Evolutionary conservation across 129 eudicot species (phyloP), one percentile per base, ranked within the genome.

Genomic region (Pseudognaphalium luteoalbum): DNA sequence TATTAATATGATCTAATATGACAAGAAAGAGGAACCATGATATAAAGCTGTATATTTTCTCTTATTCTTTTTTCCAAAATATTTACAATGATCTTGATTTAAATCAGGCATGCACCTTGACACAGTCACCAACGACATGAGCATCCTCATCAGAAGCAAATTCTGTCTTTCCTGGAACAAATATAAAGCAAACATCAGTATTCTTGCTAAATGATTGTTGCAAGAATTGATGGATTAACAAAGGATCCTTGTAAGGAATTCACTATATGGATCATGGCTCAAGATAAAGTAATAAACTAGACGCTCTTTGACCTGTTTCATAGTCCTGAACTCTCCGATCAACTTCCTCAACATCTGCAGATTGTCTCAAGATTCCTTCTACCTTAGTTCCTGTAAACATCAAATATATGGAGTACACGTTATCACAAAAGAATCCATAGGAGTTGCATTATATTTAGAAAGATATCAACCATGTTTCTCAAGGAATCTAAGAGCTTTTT

Each of bases 341-440:
- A 69, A 92, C 98, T 88, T 92, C 98, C 85, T 92, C 98, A 71
- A 92, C 95, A 76, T 92, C 96, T 41, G 98, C 98, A 77, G 92
- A 66, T 80, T 88, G 95, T 76, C 98, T 87, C 80, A 92, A 86
- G 71, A 92, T 90, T 75, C 98, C 98, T 92, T 92, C 98, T 9
- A 90, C 86, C 72, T 85, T 88, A 63, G 75, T 85, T 76, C 98
- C 98, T 92, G 82, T 68, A 39, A 59, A 57, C 64, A 68, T n/a
- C 51, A 72, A 25, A 25, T 33, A 60, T 35, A 51, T 67, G 75
- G 59, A 30, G 52, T 15, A 67, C 30, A 47, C 15, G 20, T 62
- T 62, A 74, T 25, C 70, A 47, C 66, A 70, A 22, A 7, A 60
- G 60, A 58, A 15, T 17, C 29, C 69, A 58, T n/a, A 29, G 35